Evolutionary conservation across 768 basidiomycete genomes (phyloP), one percentile per base, ranked within the genome.

Genomic region (Nevesoporus exiguus): DNA sequence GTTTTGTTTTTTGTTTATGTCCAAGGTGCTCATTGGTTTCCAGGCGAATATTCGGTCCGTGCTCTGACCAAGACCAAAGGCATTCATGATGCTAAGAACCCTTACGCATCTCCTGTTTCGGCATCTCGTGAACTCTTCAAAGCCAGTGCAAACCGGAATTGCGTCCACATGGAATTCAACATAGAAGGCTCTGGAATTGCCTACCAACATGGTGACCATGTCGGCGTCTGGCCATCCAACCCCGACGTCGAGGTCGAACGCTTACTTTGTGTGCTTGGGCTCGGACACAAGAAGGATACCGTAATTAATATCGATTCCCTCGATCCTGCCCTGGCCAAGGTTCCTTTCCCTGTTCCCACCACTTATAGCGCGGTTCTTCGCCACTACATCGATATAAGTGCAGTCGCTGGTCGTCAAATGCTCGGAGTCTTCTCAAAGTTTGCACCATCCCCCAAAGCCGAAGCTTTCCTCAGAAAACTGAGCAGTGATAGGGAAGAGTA

Each of bases 131-230:
- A 99, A 66, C 84, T 99, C 22, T 98, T 99, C 78, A 71, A 81
- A 46, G 67, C 73, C n/a, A 75, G 74, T 37, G 77, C 77, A 7
- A 87, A 88, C 58, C 83, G 97, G 43, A 97, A 95, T 71, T 98
- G 97, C 66, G 86, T 98, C 19, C 94, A 97, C 66, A 77, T 95
- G 65, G 97, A 98, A 68, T 86, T 99, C 64, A 85, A 85, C 73
- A 93, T 90, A 29, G 92, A 95, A 73, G 92, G 91, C 17, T 94
- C 94, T 40, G 95, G 95, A 36, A 91, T 98, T 65, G 92, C 88
- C n/a, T 99, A 99, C 72, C 96, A 98, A 70, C 94, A 98, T 55
- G 97, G 97, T 50, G 97, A 99, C 70, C 97, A 99, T 66, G 86
- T 97, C 60, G 97, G 93, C 55, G 82, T 99, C 49, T 99, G 96